Percentiles rank a stretch among this genome's conserved stretches.
These are phyloP conservation scores for Neonothopanus nambi DNA, from an alignment of 1,284 basidiomycete species.

Conservation along the genomic window DNA sequence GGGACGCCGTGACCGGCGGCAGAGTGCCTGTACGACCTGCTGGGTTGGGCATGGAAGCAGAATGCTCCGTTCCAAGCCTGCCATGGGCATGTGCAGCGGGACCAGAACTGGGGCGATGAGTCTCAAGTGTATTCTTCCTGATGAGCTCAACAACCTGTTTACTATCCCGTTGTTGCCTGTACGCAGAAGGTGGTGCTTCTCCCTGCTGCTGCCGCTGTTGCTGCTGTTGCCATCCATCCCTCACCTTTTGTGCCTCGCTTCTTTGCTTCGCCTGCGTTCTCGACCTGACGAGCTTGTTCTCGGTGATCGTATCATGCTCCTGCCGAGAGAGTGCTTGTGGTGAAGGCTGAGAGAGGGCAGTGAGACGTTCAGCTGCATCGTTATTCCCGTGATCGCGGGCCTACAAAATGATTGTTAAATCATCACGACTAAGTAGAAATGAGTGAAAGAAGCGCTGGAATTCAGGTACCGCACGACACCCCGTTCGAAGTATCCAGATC, in stretches of 20 bases:
- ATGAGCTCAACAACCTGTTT: slow-evolving; percentile 15
- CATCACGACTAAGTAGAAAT: too few species aligned
- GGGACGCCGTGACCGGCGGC: too few species aligned
- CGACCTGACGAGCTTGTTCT: slow-evolving; percentile 78
- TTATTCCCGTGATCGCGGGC: slow-evolving; percentile 80
- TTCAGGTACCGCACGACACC: too few species aligned
- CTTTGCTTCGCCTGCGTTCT: slow-evolving; percentile 80
- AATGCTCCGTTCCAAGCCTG: slow-evolving; percentile 6
- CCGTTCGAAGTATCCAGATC: too few species aligned
- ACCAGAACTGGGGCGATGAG: not conserved
- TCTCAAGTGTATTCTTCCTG: slow-evolving; percentile 11
- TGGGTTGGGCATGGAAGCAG: not conserved
- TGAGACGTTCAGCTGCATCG: slow-evolving; percentile 78
- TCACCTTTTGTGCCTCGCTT: slow-evolving; percentile 46
- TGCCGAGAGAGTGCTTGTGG: slow-evolving; percentile 69
- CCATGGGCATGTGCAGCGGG: slow-evolving; percentile 1
- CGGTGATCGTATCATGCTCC: slow-evolving; percentile 81
- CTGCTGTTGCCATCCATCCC: slow-evolving; percentile 14
- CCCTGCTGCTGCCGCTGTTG: slow-evolving; percentile 19
- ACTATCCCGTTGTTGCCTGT: not conserved
- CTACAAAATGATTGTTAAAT: slow-evolving; percentile 31
- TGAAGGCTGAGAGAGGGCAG: slow-evolving; percentile 58
- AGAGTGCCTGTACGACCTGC: too few species aligned
- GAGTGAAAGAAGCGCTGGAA: too few species aligned
- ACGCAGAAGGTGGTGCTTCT: slow-evolving; percentile 15